A percentile compares a stretch with the other conserved stretches of the same genome.
These are phyloP conservation scores for Lepiota brunneoincarnata DNA, from an alignment of 768 basidiomycete species.

Conservation along the genomic window DNA sequence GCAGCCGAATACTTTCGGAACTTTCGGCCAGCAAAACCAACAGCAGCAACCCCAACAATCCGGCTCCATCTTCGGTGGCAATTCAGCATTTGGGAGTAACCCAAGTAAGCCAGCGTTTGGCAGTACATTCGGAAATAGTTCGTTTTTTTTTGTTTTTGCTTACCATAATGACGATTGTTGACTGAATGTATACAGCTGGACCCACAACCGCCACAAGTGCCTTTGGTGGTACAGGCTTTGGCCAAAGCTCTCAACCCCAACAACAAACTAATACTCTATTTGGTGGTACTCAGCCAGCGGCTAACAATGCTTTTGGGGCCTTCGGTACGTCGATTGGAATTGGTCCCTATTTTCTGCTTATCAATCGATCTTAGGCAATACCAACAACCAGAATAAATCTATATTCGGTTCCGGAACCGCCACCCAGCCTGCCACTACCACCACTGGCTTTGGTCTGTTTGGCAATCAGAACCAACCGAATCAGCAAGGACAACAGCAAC, in stretches of 20 bases:
- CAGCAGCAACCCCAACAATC: slow-evolving; percentile 35
- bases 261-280: slow-evolving; percentile 25
- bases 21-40: slow-evolving; percentile 49
- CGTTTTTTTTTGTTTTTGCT: slow-evolving; percentile 12
- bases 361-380: slow-evolving; percentile 12
- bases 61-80: slow-evolving; percentile 22
- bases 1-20: slow-evolving; percentile 37
- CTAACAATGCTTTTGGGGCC: slow-evolving; percentile 36
- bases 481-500: slow-evolving; percentile 31
- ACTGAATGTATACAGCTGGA: not conserved
- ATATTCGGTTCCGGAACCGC: slow-evolving; percentile 32
- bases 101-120: slow-evolving; percentile 29
- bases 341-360: slow-evolving; percentile 1
- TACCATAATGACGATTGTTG: slow-evolving; percentile 5
- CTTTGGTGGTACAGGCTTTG: slow-evolving; percentile 29
- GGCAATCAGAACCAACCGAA: slow-evolving; percentile 23
- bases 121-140: slow-evolving; percentile 30
- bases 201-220: slow-evolving; percentile 15
- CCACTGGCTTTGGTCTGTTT: slow-evolving; percentile 32
- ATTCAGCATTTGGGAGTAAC: slow-evolving; percentile 30
- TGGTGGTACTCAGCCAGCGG: slow-evolving; percentile 22
- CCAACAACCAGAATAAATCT: slow-evolving; percentile 21
- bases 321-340: slow-evolving; percentile 26
- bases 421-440: slow-evolving; percentile 23
- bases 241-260: slow-evolving; percentile 20